Evolutionary conservation across 2,329 filamentous ascomycete species (phyloP).

Genomic region (Fusarium decemcellulare): DNA sequence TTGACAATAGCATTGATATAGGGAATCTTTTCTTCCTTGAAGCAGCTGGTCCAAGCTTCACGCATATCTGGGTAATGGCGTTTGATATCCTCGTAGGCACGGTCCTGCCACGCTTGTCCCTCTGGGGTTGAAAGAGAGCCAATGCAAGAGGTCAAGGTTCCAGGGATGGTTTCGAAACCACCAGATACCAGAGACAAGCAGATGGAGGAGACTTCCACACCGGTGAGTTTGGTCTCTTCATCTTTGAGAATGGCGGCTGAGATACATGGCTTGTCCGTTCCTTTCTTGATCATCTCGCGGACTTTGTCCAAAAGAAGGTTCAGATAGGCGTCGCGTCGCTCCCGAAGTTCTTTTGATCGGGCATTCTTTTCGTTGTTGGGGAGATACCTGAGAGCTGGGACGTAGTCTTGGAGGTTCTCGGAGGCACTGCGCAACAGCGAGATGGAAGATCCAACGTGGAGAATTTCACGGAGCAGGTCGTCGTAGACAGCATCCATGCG

Average conservation of each 20-base stretch:
- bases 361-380: conserved; percentile 67
- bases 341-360: conserved; percentile 61
- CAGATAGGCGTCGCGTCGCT: conserved; percentile 64
- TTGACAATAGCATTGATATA: conserved; percentile 65
- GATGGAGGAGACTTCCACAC: conserved; percentile 67
- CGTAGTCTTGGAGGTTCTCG: conserved; percentile 68
- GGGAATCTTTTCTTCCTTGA: conserved; percentile 62
- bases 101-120: conserved; percentile 66
- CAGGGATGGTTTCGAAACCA: conserved; percentile 68
- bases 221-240: conserved; percentile 65
- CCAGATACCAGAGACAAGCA: conserved; percentile 67
- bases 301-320: conserved; percentile 65
- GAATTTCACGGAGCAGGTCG: conserved; percentile 64
- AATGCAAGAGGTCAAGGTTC: conserved; percentile 65
- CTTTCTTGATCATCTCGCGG: conserved; percentile 51
- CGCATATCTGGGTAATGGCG: conserved; percentile 60
- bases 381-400: conserved; percentile 63
- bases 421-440: conserved; percentile 64
- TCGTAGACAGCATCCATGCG: conserved; percentile 69
- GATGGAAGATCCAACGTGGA: conserved; percentile 67
- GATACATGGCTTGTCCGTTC: conserved; percentile 68
- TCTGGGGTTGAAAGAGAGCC: conserved; percentile 63
- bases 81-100: conserved; percentile 66
- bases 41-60: conserved; percentile 62
- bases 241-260: conserved; percentile 68